Base-by-base conservation (phyloP, 108 stramenopile genomes). In the Cyclotella cryptica region DNA sequence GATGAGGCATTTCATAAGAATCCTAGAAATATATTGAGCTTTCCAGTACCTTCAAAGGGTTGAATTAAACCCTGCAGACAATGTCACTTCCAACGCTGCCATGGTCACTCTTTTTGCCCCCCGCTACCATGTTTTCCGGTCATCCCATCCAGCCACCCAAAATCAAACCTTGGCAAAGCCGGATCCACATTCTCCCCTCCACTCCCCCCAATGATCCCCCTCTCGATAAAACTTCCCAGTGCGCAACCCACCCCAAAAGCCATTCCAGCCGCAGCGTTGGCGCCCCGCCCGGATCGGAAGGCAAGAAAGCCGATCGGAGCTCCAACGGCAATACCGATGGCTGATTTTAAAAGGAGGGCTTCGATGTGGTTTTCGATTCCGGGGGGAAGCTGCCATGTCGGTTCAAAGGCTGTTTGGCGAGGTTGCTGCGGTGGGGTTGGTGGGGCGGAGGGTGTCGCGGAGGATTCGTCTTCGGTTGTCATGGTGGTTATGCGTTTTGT, bases 281-380 rank as follows among this genome's bases (percentile, higher is more conserved):
- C 58, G 40, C 76, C 76, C 18, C 76, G 67, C 22, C 76, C 76
- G 1, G 81, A 76, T 29, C 81, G 74, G 47, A 83, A 72, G 35
- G 71, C 60, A 6, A 72, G 41, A 24, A 67, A 45, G 18, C 78
- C 78, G 10, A 62, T 40, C 4, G 70, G 69, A 42, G 71, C 81
- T 11, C 81, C 81, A 21, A 83, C 40, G 40, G 81, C 66, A 14
- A 65, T 67, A 15, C 81, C 81, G 57, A 83, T 72, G 47, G 47
- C 64, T 30, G 75, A 70, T 76, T 83, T 83, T 41, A 83, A 13
- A 28, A 75, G 44, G 24, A 76, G 47, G n/a, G 81, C 62, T 75
- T 83, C 81, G 18, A 83, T 71, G 65, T 83, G 81, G 45, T 83
- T 66, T 68, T 83, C 81, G n/a, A 83, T 75, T 52, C 81, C 81